Evolutionary conservation across 768 basidiomycete species (phyloP).

Genomic region (Sarcodon aspratus): DNA sequence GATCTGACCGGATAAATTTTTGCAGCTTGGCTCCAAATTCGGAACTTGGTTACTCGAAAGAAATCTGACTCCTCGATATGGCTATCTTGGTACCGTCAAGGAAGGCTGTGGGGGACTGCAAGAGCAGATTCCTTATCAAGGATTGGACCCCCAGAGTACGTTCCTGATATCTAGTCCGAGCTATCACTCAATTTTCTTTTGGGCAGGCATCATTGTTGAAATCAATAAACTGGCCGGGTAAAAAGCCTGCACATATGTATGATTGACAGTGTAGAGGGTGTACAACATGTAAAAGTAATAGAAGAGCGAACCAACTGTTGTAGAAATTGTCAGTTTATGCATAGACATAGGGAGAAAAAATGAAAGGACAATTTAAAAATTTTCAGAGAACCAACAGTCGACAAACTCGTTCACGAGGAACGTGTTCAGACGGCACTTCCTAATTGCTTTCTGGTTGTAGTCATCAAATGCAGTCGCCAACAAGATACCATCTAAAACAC

Average conservation of each 20-base stretch:
- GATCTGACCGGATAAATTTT: background rate
- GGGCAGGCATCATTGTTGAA: slow-evolving; percentile 35
- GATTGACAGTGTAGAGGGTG: background rate
- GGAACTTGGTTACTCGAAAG: slow-evolving; percentile 85
- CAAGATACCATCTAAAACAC: no score
- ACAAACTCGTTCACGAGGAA: background rate
- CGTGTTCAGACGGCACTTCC: slow-evolving; percentile 4
- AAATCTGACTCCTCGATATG: slow-evolving; percentile 66
- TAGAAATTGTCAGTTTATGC: background rate
- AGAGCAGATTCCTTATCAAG: slow-evolving; percentile 79
- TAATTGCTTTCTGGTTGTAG: background rate
- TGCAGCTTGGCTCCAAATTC: slow-evolving; percentile 64
- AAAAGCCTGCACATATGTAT: background rate
- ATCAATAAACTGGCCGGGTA: slow-evolving; percentile 29
- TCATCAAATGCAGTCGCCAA: background rate
- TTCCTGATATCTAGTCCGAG: slow-evolving; percentile 5
- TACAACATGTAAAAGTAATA: background rate
- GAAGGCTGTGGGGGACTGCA: slow-evolving; percentile 69
- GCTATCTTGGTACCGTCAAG: slow-evolving; percentile 70
- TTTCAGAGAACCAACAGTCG: slow-evolving; percentile 3
- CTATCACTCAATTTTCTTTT: background rate
- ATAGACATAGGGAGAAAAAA: background rate
- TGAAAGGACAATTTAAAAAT: background rate
- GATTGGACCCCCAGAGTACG: slow-evolving; percentile 69
- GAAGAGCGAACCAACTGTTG: background rate